Evolutionary conservation across 768 basidiomycete species (phyloP).

Genomic region (Calocera cornea): DNA sequence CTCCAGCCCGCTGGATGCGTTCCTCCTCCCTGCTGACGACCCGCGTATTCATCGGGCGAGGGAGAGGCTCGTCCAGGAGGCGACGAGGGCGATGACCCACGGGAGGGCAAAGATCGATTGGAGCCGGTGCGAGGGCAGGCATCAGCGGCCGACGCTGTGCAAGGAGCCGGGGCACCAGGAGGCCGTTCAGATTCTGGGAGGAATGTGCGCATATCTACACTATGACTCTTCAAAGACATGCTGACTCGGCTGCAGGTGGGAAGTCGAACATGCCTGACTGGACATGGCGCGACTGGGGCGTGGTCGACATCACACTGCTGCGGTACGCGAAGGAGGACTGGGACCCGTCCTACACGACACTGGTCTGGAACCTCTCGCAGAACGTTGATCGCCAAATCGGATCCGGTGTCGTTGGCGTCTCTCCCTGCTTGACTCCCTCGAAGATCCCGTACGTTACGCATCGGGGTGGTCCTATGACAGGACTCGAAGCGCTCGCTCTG

Average conservation of each 20-base stretch:
- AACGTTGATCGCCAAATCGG: constrained; percentile 88
- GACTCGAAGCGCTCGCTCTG: constrained; percentile 81
- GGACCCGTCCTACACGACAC: constrained; percentile 81
- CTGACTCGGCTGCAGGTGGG: constrained; percentile 37
- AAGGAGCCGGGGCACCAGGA: constrained; percentile 67
- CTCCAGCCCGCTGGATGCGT: constrained; percentile 80
- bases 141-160: constrained; percentile 73
- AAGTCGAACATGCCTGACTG: constrained; percentile 76
- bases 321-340: constrained; percentile 67
- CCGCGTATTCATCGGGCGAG: constrained; percentile 81
- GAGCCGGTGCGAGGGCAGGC: constrained; percentile 84
- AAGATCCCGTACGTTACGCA: constrained; percentile 96
- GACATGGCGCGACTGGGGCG: constrained; percentile 88
- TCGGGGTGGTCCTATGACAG: constrained; percentile 91
- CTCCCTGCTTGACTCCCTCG: constrained; percentile 84
- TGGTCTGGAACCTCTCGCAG: constrained; percentile 93
- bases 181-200: constrained; percentile 86
- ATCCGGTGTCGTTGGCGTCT: constrained; percentile 66
- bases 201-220: constrained; percentile 42
- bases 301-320: constrained; percentile 82
- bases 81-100: constrained; percentile 48
- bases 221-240: background rate
- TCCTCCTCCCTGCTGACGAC: constrained; percentile 85
- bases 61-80: constrained; percentile 65
- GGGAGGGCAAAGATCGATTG: constrained; percentile 59